Base-by-base conservation (phyloP, 495 filamentous ascomycete species). In the Penicillium antarcticum region DNA sequence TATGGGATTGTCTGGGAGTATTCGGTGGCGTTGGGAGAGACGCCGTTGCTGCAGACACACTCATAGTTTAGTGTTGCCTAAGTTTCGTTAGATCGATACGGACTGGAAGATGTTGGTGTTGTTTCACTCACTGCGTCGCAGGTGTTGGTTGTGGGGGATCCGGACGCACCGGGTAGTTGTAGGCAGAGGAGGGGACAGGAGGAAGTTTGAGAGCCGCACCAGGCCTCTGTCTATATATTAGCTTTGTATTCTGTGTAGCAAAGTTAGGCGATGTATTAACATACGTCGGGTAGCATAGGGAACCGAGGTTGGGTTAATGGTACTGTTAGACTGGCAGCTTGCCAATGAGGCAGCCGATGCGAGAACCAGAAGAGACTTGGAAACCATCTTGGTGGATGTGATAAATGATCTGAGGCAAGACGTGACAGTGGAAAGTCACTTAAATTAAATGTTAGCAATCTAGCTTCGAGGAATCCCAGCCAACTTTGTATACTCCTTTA, bases 1-100 rank as follows among this genome's bases (percentile, higher is more conserved):
- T 87, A 96, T 7, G 91, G 89, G 24, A 96, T 80, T 5, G 91
- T 96, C 62, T 87, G 80, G 17, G 87, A 87, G 79, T 88, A 96
- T 65, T 95, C 78, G 57, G 87, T 80, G 18, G 87, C 69, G 65
- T 95, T 95, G 54, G 91, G 91, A 33, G 78, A 68, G 53, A 73
- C 59, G 57, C 80, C 79, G 72, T 92, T 87, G 62, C 73, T 77
- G 76, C 91, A 96, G 60, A 90, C 68, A 61, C 91, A 96, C 54
- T 68, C 62, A 71, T 87, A 96, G 35, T 56, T 68, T 26, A 96
- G 77, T 3, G 78, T 78, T 56, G 79, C 66, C 89, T 94, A 51
- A 21, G 9, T 14, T 26, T 19, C 31, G 40, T 50, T 21, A 31
- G 45, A 41, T 1, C 1, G 17, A 13, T 13, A 23, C 5, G 24